A percentile compares a stretch with the other conserved stretches of the same genome.
phyloP scores from a whole-genome alignment of 2,329 filamentous ascomycete genomes.

The Verticillium zaregamsianum region DNA sequence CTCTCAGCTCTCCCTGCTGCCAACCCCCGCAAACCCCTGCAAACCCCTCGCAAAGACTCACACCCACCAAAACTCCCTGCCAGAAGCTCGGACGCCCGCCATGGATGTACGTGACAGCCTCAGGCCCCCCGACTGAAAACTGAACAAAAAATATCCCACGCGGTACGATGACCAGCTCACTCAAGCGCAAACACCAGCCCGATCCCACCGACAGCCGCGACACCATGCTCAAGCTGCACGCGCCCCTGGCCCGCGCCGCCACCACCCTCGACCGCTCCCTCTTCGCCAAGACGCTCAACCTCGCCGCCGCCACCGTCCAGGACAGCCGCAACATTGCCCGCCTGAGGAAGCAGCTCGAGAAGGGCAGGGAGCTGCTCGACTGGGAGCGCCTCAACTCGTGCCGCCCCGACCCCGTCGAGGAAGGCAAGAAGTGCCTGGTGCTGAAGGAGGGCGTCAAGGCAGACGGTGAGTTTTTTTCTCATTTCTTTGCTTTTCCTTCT shows the following conservation, averaged over 20 bases:
- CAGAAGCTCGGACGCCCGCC: slow-evolving; percentile 1
- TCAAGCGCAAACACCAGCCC: not conserved
- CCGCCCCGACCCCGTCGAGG: slow-evolving; percentile 55
- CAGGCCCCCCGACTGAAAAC: not conserved
- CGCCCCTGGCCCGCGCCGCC: slow-evolving; percentile 76
- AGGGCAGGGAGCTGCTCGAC: slow-evolving; percentile 61
- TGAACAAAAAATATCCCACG: not conserved
- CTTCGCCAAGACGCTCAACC: slow-evolving; percentile 71
- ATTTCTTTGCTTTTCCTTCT: too few species aligned
- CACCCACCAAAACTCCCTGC: not conserved
- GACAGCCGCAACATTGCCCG: slow-evolving; percentile 71
- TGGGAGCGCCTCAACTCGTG: slow-evolving; percentile 62
- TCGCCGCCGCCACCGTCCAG: slow-evolving; percentile 73
- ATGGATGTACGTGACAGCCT: slow-evolving; percentile 1
- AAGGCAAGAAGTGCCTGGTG: slow-evolving; percentile 59
- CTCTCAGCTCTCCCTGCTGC: not conserved
- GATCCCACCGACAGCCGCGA: not conserved
- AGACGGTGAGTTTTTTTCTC: slow-evolving; percentile 35
- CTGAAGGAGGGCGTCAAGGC: slow-evolving; percentile 52
- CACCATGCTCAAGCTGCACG: slow-evolving; percentile 61
- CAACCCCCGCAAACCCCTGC: not conserved
- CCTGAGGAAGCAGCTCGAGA: slow-evolving; percentile 62
- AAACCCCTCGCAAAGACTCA: not conserved
- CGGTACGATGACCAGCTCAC: not conserved
- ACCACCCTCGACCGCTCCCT: slow-evolving; percentile 77